Conservation (phyloP, 306 rosid species). For the Hippophae tibetana region DNA sequence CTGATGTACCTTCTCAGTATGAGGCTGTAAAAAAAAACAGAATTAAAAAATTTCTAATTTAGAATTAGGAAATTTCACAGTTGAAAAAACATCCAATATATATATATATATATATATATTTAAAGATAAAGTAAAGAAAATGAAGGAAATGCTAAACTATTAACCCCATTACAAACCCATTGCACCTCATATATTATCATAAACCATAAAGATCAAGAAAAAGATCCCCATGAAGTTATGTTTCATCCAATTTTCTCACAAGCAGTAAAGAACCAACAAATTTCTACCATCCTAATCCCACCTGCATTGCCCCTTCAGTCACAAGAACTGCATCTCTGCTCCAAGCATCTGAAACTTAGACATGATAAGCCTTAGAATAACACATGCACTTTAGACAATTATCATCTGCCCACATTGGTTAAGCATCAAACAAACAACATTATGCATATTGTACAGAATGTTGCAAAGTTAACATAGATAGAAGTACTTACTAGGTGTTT, state of each 20-base stretch:
- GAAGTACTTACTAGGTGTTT: conserved; percentile 58
- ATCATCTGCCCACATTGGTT: conserved; percentile 61
- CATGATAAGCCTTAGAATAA: conserved; percentile 91
- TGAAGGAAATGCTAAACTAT: conserved; percentile 9
- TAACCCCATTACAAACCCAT: conserved; percentile 28
- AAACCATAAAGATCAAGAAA: conserved; percentile 62
- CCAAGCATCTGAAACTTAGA: conserved; percentile 99
- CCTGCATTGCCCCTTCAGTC: conserved; percentile 82
- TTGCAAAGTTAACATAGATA: not conserved
- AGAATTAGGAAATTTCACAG: not conserved
- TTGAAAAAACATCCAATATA: no score
- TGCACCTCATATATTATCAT: conserved; percentile 34
- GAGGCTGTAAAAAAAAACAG: conserved; percentile 48
- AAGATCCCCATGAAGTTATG: conserved; percentile 45
- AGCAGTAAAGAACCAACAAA: conserved; percentile 42
- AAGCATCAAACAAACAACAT: conserved; percentile 32
- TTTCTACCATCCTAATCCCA: conserved; percentile 85
- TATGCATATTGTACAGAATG: conserved; percentile 2
- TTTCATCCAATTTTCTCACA: conserved; percentile 48
- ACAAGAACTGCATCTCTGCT: conserved; percentile 70
- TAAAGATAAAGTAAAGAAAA: no score
- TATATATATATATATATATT: no score
- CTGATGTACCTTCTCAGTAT: conserved; percentile 76
- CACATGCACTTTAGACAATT: conserved; percentile 74
- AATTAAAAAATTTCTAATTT: conserved; percentile 16